Evolutionary conservation across 75 land plant species (phyloP).

Genomic region (Selaginella moellendorffii): DNA sequence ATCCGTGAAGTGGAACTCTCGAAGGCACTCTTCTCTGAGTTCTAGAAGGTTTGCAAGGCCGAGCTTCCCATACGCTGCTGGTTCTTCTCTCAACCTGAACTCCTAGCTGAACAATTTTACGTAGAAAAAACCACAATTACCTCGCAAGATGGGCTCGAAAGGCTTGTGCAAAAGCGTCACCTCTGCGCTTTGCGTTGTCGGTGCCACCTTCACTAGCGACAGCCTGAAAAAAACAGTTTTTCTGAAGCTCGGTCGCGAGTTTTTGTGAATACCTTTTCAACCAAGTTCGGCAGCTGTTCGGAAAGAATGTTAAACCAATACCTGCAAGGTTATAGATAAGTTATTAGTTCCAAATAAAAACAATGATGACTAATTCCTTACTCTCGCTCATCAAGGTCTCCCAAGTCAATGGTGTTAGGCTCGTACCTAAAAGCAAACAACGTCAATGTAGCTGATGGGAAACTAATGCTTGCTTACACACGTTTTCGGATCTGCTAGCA

Average conservation of each 20-base stretch:
- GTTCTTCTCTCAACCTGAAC: conserved; percentile 98
- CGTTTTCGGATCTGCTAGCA: conserved; percentile 68
- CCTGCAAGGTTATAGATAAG: too few species aligned
- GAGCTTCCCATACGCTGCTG: conserved; percentile 98
- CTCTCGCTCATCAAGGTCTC: conserved; percentile 28
- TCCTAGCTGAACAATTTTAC: too few species aligned
- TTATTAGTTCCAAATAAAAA: background rate
- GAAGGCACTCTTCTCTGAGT: conserved; percentile 91
- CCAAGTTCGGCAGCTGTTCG: conserved; percentile 77
- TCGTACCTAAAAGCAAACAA: conserved; percentile 54
- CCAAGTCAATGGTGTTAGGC: conserved; percentile 91
- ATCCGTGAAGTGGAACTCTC: conserved; percentile 92
- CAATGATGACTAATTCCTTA: background rate
- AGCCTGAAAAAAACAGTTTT: too few species aligned
- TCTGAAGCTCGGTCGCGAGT: too few species aligned
- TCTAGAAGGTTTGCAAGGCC: conserved; percentile 92
- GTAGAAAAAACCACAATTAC: too few species aligned
- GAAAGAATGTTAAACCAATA: conserved; percentile 83
- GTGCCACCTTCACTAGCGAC: conserved; percentile 98
- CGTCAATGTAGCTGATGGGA: background rate
- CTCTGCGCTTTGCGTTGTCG: conserved; percentile 86
- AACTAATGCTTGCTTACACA: conserved; percentile 18
- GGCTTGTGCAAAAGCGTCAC: conserved; percentile 97
- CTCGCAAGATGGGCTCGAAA: conserved; percentile 85
- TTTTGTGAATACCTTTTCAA: conserved; percentile 53